Evolutionary conservation across 768 basidiomycete genomes (phyloP), one percentile per base, ranked within the genome.

Genomic region (Russula abietina): DNA sequence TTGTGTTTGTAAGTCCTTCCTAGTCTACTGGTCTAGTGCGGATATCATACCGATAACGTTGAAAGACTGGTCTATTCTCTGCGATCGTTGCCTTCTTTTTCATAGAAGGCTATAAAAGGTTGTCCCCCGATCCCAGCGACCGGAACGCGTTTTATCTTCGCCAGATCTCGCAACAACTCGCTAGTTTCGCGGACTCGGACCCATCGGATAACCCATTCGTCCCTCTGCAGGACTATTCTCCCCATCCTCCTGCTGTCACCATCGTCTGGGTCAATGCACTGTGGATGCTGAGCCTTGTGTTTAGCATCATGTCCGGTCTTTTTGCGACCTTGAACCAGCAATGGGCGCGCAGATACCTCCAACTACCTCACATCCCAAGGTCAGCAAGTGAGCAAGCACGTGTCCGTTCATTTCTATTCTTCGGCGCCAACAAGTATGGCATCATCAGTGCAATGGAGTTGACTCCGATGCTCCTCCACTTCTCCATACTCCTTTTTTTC

Each of bases 401-500:
- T 24, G 74, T 80, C 2, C 74, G 75, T 28, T 52, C 56, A 11
- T 53, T 46, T 54, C 72, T 78, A 6, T 80, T 75, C 64, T 70
- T 74, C 46, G 78, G 78, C 38, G 65, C 80, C 32, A 71, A 71
- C 28, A 70, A 66, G 46, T 82, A 78, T 65, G 68, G 70, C 12
- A 75, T 82, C 69, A 66, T 72, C 11, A 68, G 71, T 51, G 68
- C 81, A 17, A 75, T 81, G 4, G 75, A 77, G 32, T 61, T 71
- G 16, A 75, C 81, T n/a, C 80, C 80, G 1, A 70, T 76, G 26
- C 75, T 82, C 16, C 75, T 83, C 16, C 81, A 83, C 62, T 70
- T 78, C 10, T 79, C 80, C 4, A 71, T 82, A 17, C 73, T 80
- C 33, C 71, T 82, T 7, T 82, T 83, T 69, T 75, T 84, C 68